A percentile compares a stretch with the other conserved stretches of the same genome.
Evolutionary conservation across 1,139 yeast genomes (phyloP).

Genomic region (Entelexis sorbosivorans): DNA sequence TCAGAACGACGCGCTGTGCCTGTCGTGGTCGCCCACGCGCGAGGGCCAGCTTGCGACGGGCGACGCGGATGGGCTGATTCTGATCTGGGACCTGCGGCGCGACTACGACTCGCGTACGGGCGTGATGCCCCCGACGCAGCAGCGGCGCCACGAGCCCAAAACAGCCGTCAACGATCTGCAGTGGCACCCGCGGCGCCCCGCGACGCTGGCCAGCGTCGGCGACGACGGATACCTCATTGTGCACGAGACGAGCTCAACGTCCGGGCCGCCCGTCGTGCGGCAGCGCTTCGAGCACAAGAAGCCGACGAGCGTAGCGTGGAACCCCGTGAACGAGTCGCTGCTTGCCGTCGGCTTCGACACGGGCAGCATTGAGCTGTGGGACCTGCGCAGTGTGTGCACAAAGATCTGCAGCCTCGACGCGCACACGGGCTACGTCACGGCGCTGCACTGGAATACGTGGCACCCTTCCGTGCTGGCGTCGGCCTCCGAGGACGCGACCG

Average conservation of each 20-base stretch:
- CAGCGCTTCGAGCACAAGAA: not conserved
- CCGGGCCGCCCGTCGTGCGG: not conserved
- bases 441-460: constrained; percentile 31
- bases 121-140: constrained; percentile 7
- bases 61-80: constrained; percentile 54
- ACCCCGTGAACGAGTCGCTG: constrained; percentile 43
- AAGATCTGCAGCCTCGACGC: constrained; percentile 22
- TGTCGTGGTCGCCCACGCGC: constrained; percentile 47
- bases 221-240: constrained; percentile 60
- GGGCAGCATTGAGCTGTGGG: constrained; percentile 60
- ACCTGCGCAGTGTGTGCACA: constrained; percentile 38
- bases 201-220: constrained; percentile 57
- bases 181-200: constrained; percentile 39
- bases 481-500: constrained; percentile 60
- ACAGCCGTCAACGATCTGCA: constrained; percentile 35
- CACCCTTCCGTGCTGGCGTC: constrained; percentile 51
- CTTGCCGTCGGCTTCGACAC: constrained; percentile 60
- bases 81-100: constrained; percentile 50
- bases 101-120: constrained; percentile 10
- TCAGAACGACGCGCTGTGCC: constrained; percentile 57
- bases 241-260: constrained; percentile 46
- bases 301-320: constrained; percentile 43
- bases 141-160: constrained; percentile 22
- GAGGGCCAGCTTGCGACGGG: constrained; percentile 47
- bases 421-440: constrained; percentile 50